Percentiles rank a stretch among this genome's conserved stretches.
Conservation (phyloP, 2,329 filamentous ascomycete genomes). For the Drechslerella dactyloides region DNA sequence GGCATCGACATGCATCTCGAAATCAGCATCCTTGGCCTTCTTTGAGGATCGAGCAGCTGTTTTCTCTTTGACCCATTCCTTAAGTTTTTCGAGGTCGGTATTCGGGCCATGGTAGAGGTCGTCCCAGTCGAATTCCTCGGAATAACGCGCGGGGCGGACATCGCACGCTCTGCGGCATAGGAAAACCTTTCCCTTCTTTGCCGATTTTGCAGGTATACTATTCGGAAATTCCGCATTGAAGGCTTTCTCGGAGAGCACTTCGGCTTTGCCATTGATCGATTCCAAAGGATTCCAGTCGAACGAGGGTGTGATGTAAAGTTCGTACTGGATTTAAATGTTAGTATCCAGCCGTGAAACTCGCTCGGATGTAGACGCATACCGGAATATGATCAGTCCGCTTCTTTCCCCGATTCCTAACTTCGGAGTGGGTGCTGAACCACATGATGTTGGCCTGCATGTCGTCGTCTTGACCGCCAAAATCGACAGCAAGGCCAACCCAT, state of each 20-base stretch:
- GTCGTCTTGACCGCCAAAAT: conserved; percentile 76
- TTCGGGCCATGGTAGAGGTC: conserved; percentile 73
- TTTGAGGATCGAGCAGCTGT: conserved; percentile 68
- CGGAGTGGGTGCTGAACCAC: conserved; percentile 93
- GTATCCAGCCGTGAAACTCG: not conserved
- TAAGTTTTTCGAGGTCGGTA: conserved; percentile 70
- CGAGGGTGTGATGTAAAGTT: conserved; percentile 86
- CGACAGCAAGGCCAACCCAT: conserved; percentile 88
- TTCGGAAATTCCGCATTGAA: conserved; percentile 75
- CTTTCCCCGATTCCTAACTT: conserved; percentile 81
- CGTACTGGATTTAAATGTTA: conserved; percentile 68
- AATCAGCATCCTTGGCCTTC: conserved; percentile 63
- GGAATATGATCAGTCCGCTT: conserved; percentile 80
- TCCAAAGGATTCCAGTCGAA: conserved; percentile 85
- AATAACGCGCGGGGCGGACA: conserved; percentile 85
- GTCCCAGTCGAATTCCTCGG: conserved; percentile 90
- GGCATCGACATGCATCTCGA: conserved; percentile 54
- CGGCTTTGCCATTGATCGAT: conserved; percentile 89
- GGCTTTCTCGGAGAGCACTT: conserved; percentile 72
- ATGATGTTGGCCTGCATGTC: conserved; percentile 86
- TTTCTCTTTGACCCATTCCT: conserved; percentile 71
- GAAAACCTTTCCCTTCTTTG: conserved; percentile 83
- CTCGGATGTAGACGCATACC: not conserved
- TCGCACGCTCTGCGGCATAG: conserved; percentile 89
- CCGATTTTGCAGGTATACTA: conserved; percentile 74